A percentile compares a stretch with the other conserved stretches of the same genome.
phyloP scores from a whole-genome alignment of 169 alveolate species.

The Plasmodium malariae region DNA sequence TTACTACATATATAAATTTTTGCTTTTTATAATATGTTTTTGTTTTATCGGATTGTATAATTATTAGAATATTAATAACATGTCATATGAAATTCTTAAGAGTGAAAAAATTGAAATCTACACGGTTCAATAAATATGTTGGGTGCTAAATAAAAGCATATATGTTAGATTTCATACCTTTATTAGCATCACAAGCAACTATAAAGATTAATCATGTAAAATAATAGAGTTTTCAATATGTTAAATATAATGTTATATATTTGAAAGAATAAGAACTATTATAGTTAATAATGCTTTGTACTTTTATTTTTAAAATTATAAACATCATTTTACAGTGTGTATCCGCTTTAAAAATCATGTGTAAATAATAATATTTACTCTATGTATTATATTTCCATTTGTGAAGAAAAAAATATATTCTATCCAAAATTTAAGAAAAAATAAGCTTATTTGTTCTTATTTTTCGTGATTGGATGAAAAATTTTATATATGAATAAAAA shows the following conservation, averaged over 20 bases:
- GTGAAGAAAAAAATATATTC: not conserved
- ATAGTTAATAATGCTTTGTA: not conserved
- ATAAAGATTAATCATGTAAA: too few relatives aligned
- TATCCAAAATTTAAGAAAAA: not conserved
- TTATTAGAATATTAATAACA: too few relatives aligned
- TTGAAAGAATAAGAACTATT: not conserved
- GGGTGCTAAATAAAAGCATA: too few relatives aligned
- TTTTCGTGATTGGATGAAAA: not conserved
- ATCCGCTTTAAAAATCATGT: not conserved
- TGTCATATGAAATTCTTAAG: not conserved
- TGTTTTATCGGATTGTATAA: too few relatives aligned
- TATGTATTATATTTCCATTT: not conserved
- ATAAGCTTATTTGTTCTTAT: too few relatives aligned
- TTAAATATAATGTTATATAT: too few relatives aligned
- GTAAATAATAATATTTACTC: not conserved
- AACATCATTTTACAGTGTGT: not conserved
- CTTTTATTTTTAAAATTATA: too few relatives aligned
- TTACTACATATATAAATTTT: too few relatives aligned
- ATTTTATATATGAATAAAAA: not conserved
- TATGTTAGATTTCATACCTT: too few relatives aligned
- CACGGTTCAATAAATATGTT: not conserved
- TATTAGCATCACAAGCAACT: too few relatives aligned
- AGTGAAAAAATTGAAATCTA: not conserved
- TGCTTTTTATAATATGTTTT: too few relatives aligned
- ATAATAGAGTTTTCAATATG: not conserved